A percentile compares a stretch with the other conserved stretches of the same genome.
Conservation (phyloP, 106 monocot species). For the Allium fistulosum region DNA sequence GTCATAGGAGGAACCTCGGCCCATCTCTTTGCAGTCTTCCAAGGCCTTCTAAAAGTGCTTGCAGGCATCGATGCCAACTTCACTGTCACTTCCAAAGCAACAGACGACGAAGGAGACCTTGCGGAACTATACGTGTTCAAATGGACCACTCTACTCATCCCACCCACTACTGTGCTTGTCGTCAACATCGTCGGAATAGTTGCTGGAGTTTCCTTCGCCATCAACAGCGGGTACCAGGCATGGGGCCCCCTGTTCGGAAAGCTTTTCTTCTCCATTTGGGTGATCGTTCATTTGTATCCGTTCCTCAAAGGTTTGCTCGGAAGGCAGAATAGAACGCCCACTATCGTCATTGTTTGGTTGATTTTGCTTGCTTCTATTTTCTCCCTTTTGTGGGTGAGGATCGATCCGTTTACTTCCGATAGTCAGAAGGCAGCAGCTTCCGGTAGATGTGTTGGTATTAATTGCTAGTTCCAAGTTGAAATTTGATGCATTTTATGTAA, state of each 20-base stretch:
- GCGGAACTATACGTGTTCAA: constrained; percentile 75
- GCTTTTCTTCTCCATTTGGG: constrained; percentile 72
- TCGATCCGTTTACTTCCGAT: constrained; percentile 65
- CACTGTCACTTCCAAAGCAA: constrained; percentile 82
- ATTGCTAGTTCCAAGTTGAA: constrained; percentile 20
- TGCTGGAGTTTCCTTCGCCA: constrained; percentile 56
- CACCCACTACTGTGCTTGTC: constrained; percentile 54
- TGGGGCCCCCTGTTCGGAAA: constrained; percentile 76
- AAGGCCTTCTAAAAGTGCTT: constrained; percentile 74
- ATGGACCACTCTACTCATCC: constrained; percentile 63
- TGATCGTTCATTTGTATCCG: constrained; percentile 77
- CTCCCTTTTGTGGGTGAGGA: constrained; percentile 48
- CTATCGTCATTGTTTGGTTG: constrained; percentile 79
- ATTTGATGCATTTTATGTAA: too few species aligned
- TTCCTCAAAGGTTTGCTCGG: constrained; percentile 70
- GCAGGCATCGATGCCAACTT: constrained; percentile 90
- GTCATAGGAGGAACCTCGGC: constrained; percentile 91
- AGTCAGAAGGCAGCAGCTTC: constrained; percentile 40
- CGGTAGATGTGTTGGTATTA: constrained; percentile 48
- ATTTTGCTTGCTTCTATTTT: constrained; percentile 77
- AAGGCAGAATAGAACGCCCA: constrained; percentile 68
- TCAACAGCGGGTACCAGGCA: constrained; percentile 69
- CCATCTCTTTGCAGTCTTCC: constrained; percentile 88
- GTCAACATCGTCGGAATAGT: constrained; percentile 67
- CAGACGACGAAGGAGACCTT: constrained; percentile 63